Conservation (phyloP, 176 grass and related monocot genomes). For the Aechmea fasciata region DNA sequence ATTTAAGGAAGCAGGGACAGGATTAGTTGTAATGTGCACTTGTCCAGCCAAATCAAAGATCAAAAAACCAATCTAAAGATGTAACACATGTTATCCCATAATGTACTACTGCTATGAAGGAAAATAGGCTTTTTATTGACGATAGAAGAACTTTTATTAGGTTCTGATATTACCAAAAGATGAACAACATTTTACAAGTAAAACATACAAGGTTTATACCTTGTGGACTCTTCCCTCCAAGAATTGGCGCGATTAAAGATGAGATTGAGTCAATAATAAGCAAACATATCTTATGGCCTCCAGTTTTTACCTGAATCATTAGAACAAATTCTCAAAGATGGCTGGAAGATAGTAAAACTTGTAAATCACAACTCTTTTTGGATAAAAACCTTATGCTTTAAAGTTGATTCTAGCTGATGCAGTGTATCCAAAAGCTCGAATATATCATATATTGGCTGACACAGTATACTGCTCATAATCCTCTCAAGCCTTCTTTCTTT, state of each 20-base stretch:
- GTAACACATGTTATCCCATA: not conserved
- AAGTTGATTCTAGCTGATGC: conserved; percentile 50
- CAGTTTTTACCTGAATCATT: conserved; percentile 35
- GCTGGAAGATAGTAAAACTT: conserved; percentile 9
- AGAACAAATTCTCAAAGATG: conserved; percentile 12
- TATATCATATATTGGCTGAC: conserved; percentile 70
- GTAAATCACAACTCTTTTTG: not conserved
- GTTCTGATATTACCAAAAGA: not conserved
- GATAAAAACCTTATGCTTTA: conserved; percentile 44
- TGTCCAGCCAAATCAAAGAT: not conserved
- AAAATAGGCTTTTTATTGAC: too few species aligned
- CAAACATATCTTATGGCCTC: conserved; percentile 43
- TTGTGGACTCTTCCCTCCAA: conserved; percentile 70
- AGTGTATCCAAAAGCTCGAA: conserved; percentile 71
- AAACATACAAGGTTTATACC: conserved; percentile 37
- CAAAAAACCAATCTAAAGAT: not conserved
- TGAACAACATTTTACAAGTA: conserved; percentile 3
- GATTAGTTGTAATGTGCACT: not conserved
- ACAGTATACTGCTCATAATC: conserved; percentile 64
- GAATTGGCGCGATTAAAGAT: conserved; percentile 64
- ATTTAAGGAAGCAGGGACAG: not conserved
- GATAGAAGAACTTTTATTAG: too few species aligned
- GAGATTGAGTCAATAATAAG: conserved; percentile 89
- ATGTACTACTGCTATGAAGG: too few species aligned
- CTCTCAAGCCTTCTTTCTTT: conserved; percentile 43